phyloP scores from a whole-genome alignment of 306 rosid genomes.

The Chamaecrista fasciculata region DNA sequence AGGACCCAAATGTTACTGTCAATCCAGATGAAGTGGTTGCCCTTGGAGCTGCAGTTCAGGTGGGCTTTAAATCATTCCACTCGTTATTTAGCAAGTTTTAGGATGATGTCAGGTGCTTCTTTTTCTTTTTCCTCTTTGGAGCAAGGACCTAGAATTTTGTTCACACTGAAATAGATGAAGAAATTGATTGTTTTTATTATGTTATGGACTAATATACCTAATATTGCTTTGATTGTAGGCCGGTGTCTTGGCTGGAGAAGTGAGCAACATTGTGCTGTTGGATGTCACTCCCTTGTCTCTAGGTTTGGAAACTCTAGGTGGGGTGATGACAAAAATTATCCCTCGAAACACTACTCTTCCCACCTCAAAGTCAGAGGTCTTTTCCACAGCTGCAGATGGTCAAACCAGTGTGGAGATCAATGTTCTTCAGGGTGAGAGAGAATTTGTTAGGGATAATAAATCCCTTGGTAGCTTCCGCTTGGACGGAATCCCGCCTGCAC shows the following conservation, averaged over 20 bases:
- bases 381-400: conserved; percentile 94
- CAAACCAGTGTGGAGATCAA: conserved; percentile 94
- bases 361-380: conserved; percentile 93
- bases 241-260: conserved; percentile 92
- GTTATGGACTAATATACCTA: not conserved
- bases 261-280: conserved; percentile 81
- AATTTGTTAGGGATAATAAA: conserved; percentile 91
- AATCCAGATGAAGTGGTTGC: conserved; percentile 98
- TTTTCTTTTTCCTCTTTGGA: no score
- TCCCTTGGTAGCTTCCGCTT: conserved; percentile 94
- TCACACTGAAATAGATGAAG: no score
- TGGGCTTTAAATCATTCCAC: conserved; percentile 19
- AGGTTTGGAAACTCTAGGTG: conserved; percentile 89
- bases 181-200: not conserved
- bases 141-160: not conserved
- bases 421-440: conserved; percentile 94
- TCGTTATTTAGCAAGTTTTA: not conserved
- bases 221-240: conserved; percentile 46
- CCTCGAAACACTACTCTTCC: conserved; percentile 96
- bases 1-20: conserved; percentile 88
- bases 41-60: conserved; percentile 96
- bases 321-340: conserved; percentile 94
- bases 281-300: conserved; percentile 83
- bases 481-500: conserved; percentile 96
- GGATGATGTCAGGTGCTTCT: not conserved